Base-by-base conservation (phyloP, 2,329 filamentous ascomycete genomes). In the Amesomyces nigricolor region DNA sequence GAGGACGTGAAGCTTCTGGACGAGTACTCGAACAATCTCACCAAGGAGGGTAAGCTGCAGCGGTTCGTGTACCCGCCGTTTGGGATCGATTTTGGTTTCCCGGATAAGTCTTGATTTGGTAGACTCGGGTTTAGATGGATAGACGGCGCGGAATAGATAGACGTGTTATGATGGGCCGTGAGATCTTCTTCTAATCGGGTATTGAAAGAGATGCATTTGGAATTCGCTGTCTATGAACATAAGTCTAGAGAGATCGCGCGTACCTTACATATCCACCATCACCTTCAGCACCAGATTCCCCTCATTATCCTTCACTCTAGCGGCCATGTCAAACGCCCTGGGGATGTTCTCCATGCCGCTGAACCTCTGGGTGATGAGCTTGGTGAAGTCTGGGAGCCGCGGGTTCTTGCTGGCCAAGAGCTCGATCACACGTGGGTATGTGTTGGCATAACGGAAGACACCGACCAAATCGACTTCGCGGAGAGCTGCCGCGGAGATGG, bases 251-350 rank as follows among this genome's bases (percentile, higher is more conserved):
- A 51, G 16, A 32, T 17, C 32, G 1, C 32, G 17, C 30, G n/a
- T 22, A n/a, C 35, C 17, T 55, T 40, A 56, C 44, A 54, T 51
- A 26, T 57, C 54, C 17, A 61, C 47, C 29, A 53, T 49, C 8
- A 91, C 88, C 74, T 91, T 91, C 60, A 91, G 73, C 6, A 91
- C 86, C 61, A 91, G 69, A 10, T 83, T 83, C 0, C 86, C 87
- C 14, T 81, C 72, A 22, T 82, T 83, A 61, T 91, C 88, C 65
- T 84, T 83, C 10, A 85, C 83, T 70, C 80, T 83, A 0, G 79
- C 84, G 0, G 88, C 88, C 80, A 89, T 86, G 47, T 82, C 79
- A 63, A 91, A 91, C 0, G 87, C 88, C 30, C 82, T 75, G n/a
- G 78, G 76, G 10, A 85, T 83, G 32, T 73, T 74, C 1, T 78